phyloP scores from a whole-genome alignment of 2,329 filamentous ascomycete species.

The Aspergillus sp. region DNA sequence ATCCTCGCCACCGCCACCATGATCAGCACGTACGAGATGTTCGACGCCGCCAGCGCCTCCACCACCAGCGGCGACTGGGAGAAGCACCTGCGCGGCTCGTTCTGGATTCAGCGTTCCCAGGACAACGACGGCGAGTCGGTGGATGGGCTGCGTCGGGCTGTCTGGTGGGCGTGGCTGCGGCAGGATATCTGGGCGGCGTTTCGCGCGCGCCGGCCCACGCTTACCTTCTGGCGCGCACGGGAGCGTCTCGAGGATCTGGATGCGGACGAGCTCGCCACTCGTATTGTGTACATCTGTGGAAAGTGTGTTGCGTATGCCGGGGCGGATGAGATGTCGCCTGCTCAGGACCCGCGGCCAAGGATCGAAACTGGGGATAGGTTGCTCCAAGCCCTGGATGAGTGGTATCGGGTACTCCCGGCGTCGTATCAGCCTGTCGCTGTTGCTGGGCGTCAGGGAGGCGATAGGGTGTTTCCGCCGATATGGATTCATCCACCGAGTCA shows the following conservation, averaged over 20 bases:
- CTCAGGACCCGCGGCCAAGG: constrained; percentile 40
- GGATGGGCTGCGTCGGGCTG: constrained; percentile 52
- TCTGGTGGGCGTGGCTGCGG: constrained; percentile 64
- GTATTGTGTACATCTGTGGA: constrained; percentile 50
- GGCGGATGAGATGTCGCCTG: constrained; percentile 42
- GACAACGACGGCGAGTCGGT: constrained; percentile 58
- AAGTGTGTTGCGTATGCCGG: constrained; percentile 54
- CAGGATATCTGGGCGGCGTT: constrained; percentile 65
- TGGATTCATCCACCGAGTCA: constrained; percentile 51
- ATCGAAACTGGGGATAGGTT: constrained; percentile 46
- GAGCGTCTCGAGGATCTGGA: constrained; percentile 47
- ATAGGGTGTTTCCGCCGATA: constrained; percentile 38
- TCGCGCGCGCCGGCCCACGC: constrained; percentile 51
- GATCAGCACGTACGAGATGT: constrained; percentile 64
- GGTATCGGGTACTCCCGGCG: constrained; percentile 40
- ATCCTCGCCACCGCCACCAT: constrained; percentile 57
- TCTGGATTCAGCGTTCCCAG: constrained; percentile 62
- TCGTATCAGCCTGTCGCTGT: constrained; percentile 41
- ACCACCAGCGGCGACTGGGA: constrained; percentile 52
- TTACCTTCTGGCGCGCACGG: constrained; percentile 57
- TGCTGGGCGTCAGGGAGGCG: constrained; percentile 5
- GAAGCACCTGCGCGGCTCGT: constrained; percentile 60
- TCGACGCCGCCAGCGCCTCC: constrained; percentile 43
- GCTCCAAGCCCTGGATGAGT: constrained; percentile 48
- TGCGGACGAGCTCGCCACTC: constrained; percentile 53